Conservation (phyloP, 805 yeast genomes). For the Yarrowia alimentaria region DNA sequence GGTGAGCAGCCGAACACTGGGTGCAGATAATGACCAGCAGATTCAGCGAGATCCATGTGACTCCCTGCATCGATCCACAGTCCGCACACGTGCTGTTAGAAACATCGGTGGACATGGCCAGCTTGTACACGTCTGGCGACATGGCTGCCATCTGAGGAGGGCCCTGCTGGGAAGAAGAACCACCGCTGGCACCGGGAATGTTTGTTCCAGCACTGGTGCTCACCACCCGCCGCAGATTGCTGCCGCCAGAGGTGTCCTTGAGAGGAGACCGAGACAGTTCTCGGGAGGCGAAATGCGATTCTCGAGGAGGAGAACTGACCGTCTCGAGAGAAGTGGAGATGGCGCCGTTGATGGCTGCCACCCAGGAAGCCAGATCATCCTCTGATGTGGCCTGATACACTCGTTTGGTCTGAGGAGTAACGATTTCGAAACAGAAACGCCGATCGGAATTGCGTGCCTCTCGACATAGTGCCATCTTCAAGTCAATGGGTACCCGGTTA, state of each 20-base stretch:
- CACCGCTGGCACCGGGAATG: not conserved
- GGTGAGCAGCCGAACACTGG: constrained; percentile 83
- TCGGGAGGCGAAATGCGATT: constrained; percentile 11
- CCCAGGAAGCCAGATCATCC: constrained; percentile 68
- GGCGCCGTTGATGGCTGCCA: constrained; percentile 59
- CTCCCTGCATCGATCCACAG: constrained; percentile 59
- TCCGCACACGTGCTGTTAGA: constrained; percentile 73
- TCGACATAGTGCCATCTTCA: constrained; percentile 65
- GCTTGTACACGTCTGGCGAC: constrained; percentile 29
- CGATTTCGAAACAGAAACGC: constrained; percentile 67
- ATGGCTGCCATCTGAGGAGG: not conserved
- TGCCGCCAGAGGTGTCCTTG: constrained; percentile 2
- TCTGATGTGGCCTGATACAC: constrained; percentile 72
- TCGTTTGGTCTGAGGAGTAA: constrained; percentile 68
- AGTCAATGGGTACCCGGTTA: constrained; percentile 65
- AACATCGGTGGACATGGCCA: constrained; percentile 38
- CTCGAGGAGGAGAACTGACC: constrained; percentile 13
- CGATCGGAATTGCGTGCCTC: constrained; percentile 44
- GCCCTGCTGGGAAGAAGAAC: constrained; percentile 3
- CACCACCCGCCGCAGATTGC: constrained; percentile 7
- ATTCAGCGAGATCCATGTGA: constrained; percentile 87
- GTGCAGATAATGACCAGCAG: constrained; percentile 71
- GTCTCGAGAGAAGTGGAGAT: constrained; percentile 45
- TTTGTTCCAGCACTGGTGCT: not conserved
- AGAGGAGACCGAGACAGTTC: constrained; percentile 17